A percentile compares a stretch with the other conserved stretches of the same genome.
Conservation (phyloP, 768 basidiomycete genomes). For the Roridomyces roridus region DNA sequence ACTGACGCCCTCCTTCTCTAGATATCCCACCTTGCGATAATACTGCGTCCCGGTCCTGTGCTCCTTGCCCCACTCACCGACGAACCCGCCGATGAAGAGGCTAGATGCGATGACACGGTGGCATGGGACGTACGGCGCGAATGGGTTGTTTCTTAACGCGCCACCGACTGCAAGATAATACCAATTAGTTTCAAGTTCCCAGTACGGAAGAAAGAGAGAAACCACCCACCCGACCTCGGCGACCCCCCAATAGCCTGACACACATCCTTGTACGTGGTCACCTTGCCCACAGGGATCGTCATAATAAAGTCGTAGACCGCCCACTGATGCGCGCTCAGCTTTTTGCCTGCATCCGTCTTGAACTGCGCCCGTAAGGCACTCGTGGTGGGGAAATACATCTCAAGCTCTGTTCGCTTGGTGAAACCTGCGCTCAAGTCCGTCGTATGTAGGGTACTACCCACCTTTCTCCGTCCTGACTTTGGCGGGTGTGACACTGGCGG, state of each 20-base stretch:
- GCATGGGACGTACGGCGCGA: slow-evolving; percentile 71
- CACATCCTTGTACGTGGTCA: slow-evolving; percentile 64
- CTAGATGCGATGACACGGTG: slow-evolving; percentile 72
- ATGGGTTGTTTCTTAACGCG: slow-evolving; percentile 69
- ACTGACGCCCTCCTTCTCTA: slow-evolving; percentile 57
- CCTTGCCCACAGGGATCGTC: slow-evolving; percentile 56
- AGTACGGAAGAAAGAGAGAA: background rate
- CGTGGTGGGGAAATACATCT: slow-evolving; percentile 32
- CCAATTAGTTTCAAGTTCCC: background rate
- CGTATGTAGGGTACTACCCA: background rate
- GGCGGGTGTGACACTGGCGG: slow-evolving; percentile 1
- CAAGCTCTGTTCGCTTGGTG: background rate
- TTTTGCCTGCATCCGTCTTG: slow-evolving; percentile 43
- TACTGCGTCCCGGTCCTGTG: slow-evolving; percentile 47
- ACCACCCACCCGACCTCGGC: slow-evolving; percentile 67
- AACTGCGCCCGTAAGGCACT: slow-evolving; percentile 35
- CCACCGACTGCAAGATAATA: slow-evolving; percentile 52
- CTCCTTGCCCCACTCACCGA: slow-evolving; percentile 63
- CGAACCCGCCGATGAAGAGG: slow-evolving; percentile 66
- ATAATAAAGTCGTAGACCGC: slow-evolving; percentile 61
- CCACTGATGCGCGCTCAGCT: slow-evolving; percentile 61
- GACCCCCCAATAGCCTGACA: slow-evolving; percentile 60
- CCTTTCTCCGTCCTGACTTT: slow-evolving; percentile 3
- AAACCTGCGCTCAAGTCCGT: background rate
- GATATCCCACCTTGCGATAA: slow-evolving; percentile 54